phyloP scores from a whole-genome alignment of 495 filamentous ascomycete genomes.

The Neurospora sp. region DNA sequence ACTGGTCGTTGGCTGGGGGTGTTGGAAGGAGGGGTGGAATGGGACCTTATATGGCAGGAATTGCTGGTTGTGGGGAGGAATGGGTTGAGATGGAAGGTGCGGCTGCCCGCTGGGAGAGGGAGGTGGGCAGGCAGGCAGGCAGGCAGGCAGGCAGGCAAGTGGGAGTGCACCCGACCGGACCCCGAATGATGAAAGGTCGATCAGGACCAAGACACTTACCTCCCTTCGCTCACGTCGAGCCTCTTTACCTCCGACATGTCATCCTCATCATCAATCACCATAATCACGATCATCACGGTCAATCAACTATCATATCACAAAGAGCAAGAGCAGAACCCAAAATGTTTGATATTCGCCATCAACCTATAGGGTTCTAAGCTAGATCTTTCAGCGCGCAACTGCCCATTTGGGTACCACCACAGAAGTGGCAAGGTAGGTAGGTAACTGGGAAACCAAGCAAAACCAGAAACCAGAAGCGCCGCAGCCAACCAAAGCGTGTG shows the following conservation, averaged over 20 bases:
- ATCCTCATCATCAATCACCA: neutral
- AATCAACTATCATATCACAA: too few species aligned
- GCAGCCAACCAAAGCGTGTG: too few species aligned
- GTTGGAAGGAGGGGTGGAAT: neutral
- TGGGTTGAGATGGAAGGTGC: neutral
- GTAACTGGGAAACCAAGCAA: neutral
- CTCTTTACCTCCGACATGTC: too few species aligned
- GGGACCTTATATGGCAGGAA: too few species aligned
- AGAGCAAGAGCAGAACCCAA: neutral
- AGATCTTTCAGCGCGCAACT: neutral
- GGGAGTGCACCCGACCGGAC: too few species aligned
- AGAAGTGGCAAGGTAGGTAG: neutral
- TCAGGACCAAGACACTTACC: too few species aligned
- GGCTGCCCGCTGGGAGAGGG: neutral
- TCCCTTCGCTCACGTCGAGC: too few species aligned
- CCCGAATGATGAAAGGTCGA: too few species aligned
- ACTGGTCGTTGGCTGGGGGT: neutral
- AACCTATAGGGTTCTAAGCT: neutral
- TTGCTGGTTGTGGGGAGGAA: too few species aligned
- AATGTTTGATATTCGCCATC: neutral
- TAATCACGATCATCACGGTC: too few species aligned
- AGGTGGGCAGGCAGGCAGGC: neutral
- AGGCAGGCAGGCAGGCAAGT: too few species aligned
- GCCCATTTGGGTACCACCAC: neutral
- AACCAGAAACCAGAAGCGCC: neutral